Evolutionary conservation across 805 yeast genomes (phyloP), one percentile per base, ranked within the genome.

Genomic region (Lachancea dasiensis): DNA sequence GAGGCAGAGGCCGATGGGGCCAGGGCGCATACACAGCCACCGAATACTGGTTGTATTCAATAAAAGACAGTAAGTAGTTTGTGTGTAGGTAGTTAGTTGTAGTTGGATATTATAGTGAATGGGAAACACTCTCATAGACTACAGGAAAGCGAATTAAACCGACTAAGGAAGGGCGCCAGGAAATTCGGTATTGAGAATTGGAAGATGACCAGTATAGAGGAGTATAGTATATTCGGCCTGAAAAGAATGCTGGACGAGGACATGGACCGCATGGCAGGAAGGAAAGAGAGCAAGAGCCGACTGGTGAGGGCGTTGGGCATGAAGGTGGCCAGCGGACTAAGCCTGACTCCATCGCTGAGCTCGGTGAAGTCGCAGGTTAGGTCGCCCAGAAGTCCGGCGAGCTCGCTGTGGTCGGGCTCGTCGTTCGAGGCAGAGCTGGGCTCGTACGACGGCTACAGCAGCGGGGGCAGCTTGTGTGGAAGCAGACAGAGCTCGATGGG

Each of bases 331-430:
- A 36, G 31, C 22, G 6, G 31, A 11, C 9, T n/a, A 4, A 18
- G 39, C 15, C 38, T 52, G 29, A 49, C 58, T 16, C 54, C 58
- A 6, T 49, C 54, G 22, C 44, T 52, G 52, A 46, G 44, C 33
- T 46, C 58, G 24, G 58, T 52, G 20, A 38, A 49, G 38, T 46
- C 54, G 23, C 58, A 52, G 36, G 43, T 52, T 4, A 39, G 40
- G 21, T 17, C 19, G 10, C 23, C 27, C 9, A 15, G 41, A 5
- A 21, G 33, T n/a, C n/a, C n/a, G 15, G 19, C 19, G 38, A 20
- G 24, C 14, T 31, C 17, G 17, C 9, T 26, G 19, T 11, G 13
- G 20, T n/a, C 16, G 31, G n/a, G 18, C 14, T 13, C 23, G 18
- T 31, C 35, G n/a, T n/a, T n/a, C n/a, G n/a, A n/a, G n/a, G n/a